These are phyloP conservation scores for Coemansia asiatica DNA, from an alignment of 192 early-diverging fungal species.

Conservation along the genomic window DNA sequence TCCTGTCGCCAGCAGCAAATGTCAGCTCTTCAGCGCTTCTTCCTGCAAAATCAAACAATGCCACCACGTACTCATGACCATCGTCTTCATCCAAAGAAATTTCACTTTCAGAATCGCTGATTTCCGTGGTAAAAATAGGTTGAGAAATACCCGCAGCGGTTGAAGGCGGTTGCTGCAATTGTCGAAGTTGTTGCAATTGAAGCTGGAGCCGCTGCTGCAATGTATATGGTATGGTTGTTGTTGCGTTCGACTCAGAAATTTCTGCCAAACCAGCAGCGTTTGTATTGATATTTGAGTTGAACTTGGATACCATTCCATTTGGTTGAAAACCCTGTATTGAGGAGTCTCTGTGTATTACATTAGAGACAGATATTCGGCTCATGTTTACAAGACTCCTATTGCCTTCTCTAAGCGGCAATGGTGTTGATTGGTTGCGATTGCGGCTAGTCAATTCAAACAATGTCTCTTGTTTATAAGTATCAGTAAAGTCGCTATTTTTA, in stretches of 20 bases:
- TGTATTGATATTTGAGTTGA: neutral
- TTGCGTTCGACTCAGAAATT: too few relatives aligned
- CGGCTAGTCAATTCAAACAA: neutral
- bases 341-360: neutral
- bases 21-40: constrained; percentile 34
- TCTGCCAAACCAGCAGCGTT: neutral
- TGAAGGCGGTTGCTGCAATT: neutral
- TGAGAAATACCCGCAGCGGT: neutral
- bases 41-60: constrained; percentile 39
- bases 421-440: neutral
- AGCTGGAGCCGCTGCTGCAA: neutral
- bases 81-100: neutral
- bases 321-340: neutral
- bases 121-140: neutral
- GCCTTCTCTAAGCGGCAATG: neutral
- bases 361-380: neutral
- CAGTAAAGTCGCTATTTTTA: neutral
- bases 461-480: neutral
- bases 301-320: neutral
- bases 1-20: constrained; percentile 25
- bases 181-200: neutral
- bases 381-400: neutral
- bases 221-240: neutral
- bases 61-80: constrained; percentile 17
- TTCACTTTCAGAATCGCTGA: neutral